These are phyloP conservation scores for Toxicodendron radicans DNA, from an alignment of 345 rosid species.

Conservation along the genomic window DNA sequence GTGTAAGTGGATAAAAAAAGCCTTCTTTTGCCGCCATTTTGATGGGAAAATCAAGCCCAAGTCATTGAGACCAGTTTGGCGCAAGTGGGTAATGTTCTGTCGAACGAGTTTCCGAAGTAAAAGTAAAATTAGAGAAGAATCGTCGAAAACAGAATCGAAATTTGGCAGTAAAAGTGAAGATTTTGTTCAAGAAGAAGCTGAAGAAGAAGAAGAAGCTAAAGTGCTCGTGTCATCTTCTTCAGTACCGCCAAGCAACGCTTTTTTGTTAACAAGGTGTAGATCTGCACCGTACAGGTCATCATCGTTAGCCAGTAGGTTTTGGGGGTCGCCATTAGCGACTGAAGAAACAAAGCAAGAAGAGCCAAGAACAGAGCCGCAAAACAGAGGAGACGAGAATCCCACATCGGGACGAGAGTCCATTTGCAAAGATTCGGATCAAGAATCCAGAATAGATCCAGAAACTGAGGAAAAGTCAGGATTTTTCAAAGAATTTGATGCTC, in stretches of 20 bases:
- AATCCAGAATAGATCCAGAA: conserved; percentile 27
- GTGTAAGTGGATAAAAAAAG: conserved; percentile 47
- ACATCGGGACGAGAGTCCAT: conserved; percentile 32
- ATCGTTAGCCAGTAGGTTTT: conserved; percentile 71
- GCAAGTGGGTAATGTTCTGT: conserved; percentile 38
- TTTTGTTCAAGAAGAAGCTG: conserved; percentile 21
- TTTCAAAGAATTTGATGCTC: conserved; percentile 30
- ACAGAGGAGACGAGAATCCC: conserved; percentile 28
- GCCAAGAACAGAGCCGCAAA: conserved; percentile 22
- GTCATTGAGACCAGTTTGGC: conserved; percentile 40
- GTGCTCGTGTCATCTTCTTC: conserved; percentile 33
- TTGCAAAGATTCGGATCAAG: conserved; percentile 27
- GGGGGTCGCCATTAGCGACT: conserved; percentile 60
- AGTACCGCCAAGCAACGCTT: conserved; percentile 74
- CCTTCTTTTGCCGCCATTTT: conserved; percentile 31
- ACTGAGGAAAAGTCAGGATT: conserved; percentile 21
- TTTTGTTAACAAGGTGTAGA: conserved; percentile 72
- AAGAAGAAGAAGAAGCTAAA: conserved; percentile 28
- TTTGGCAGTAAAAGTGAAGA: conserved; percentile 23
- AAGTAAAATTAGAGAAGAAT: conserved; percentile 31
- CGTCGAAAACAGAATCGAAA: conserved; percentile 30
- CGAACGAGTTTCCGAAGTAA: conserved; percentile 24
- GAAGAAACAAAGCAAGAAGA: conserved; percentile 33
- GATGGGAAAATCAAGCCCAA: conserved; percentile 21
- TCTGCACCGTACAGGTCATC: conserved; percentile 88